Base-by-base conservation (phyloP, 2,329 filamentous ascomycete species). In the Endocalyx cinctus region DNA sequence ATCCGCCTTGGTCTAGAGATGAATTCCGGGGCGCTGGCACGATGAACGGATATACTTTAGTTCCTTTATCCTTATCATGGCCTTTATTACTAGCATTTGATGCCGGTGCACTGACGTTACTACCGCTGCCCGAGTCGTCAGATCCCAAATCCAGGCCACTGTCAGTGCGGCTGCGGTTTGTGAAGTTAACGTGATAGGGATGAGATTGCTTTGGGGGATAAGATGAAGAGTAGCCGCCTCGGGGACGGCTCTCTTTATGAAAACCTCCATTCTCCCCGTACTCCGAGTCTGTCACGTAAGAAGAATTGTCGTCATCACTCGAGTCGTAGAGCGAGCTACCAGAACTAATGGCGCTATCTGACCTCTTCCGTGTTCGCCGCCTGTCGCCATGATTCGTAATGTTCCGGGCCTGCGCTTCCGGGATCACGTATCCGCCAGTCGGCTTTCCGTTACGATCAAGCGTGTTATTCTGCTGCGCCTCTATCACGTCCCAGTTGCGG, bases 31-130 rank as follows among this genome's bases (percentile, higher is more conserved):
- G 62, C 6, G 55, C 50, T 6, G 53, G 58, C 5, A 67, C 65
- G 31, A 70, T 66, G 38, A 62, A 54, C 1, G 64, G 66, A 33
- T 67, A 64, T 1, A 44, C 34, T 30, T 53, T 57, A 6, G 51
- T 51, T 1, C 52, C 50, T 34, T 57, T 59, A 4, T 51, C 52
- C 5, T 52, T 49, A 5, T 37, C 41, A 4, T 44, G 30, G 4
- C 40, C 35, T 6, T 35, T 38, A 11, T 34, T 38, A 8, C 42
- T 46, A 16, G 43, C 46, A 20, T 47, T 38, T 11, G 43, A 36
- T 11, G 36, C 33, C 8, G 32, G 22, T n/a, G 22, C 16, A 6
- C 20, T 10, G 12, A 26, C 14, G 14, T 23, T 31, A 22, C 22
- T 20, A 17, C 20, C 31, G 16, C 31, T 30, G 15, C 27, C 32